Conservation (phyloP, 1,139 yeast genomes). For the Hemisphaericaspora subhashii region DNA sequence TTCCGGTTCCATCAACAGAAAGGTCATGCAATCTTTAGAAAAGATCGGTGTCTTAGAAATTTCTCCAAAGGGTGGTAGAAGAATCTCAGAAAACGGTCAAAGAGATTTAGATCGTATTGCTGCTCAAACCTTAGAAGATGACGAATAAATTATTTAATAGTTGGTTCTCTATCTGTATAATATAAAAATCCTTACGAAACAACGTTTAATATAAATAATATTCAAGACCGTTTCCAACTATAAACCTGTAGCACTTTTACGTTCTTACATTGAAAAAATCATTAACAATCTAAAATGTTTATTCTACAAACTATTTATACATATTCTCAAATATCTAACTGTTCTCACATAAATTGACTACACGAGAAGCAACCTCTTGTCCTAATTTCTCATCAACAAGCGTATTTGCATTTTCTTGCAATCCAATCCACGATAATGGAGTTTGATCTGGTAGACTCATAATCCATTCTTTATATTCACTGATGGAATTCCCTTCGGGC, state of each 20-base stretch:
- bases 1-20: slow-evolving; percentile 99
- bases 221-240: background rate
- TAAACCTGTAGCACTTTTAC: background rate
- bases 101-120: slow-evolving; percentile 99
- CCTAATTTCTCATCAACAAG: slow-evolving; percentile 21
- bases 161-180: slow-evolving; percentile 5
- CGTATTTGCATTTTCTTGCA: slow-evolving; percentile 45
- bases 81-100: slow-evolving; percentile 99
- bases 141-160: slow-evolving; percentile 49
- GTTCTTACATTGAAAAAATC: background rate
- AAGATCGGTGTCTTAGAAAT: slow-evolving; percentile 96
- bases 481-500: slow-evolving; percentile 50
- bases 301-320: background rate
- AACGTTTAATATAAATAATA: slow-evolving; percentile 4
- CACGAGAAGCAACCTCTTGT: slow-evolving; percentile 17
- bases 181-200: slow-evolving; percentile 8
- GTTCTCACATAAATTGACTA: slow-evolving; percentile 9
- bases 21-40: slow-evolving; percentile 96
- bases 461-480: slow-evolving; percentile 53
- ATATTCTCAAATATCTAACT: slow-evolving; percentile 5
- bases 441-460: slow-evolving; percentile 52
- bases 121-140: slow-evolving; percentile 96
- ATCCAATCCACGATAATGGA: slow-evolving; percentile 65
- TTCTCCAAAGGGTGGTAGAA: slow-evolving; percentile 99
- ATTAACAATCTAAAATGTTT: background rate